Evolutionary conservation across 805 yeast species (phyloP), one percentile per base, ranked within the genome.

Genomic region (Maudiozyma barnettii): DNA sequence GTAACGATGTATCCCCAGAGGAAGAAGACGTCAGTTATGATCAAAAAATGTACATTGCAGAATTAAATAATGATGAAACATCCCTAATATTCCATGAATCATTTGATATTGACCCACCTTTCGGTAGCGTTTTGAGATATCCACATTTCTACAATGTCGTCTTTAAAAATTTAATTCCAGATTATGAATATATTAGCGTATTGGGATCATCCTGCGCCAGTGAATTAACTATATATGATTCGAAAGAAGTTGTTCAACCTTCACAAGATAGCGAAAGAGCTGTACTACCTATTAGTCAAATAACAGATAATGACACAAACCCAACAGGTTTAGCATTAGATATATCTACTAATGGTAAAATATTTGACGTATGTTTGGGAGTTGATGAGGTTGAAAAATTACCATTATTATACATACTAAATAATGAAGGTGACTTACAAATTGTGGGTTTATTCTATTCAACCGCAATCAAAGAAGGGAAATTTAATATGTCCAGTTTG

Each of bases 181-280:
- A 60, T 22, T 44, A 59, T 50, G 58, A 67, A 2, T 44, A 52
- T 10, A 46, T 79, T 1, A 53, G 71, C 21, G 50, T 87, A 19
- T 49, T 83, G 0, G 76, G 85, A 1, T 75, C 83, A 1, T 76
- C 89, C 0, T 72, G 78, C 21, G 77, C 93, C 0, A 72, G 84
- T 2, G 95, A 85, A 46, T 57, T 84, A 14, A 64, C 76, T 7
- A 64, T 81, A 1, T 49, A 75, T 22, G 69, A 78, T 2, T 54
- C 66, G 1, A 43, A 54, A 0, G 62, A 64, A 18, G 58, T 69
- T 2, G 56, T 82, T 1, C 67, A 67, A 29, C 81, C 81, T 8
- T 63, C 75, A 3, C 84, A 83, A 54, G 96, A 89, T 57, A 70
- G 81, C 4, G 79, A 78, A 55, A 72, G 84, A 44, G 95, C 95